A percentile compares a stretch with the other conserved stretches of the same genome.
Conservation (phyloP, 2,329 filamentous ascomycete species). For the Aureobasidium sp. region DNA sequence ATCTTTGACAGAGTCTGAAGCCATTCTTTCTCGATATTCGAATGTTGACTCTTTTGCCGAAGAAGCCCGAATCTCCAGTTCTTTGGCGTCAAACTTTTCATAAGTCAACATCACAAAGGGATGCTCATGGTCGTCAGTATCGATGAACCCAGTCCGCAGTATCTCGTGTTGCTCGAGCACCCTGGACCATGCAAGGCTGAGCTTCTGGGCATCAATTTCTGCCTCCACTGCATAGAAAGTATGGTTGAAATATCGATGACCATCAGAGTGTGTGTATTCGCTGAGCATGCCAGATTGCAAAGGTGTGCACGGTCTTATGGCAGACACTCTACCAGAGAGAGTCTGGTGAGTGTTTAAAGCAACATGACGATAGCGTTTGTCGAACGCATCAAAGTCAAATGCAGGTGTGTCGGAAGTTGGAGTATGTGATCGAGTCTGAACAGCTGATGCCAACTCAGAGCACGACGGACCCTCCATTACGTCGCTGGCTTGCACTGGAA, state of each 20-base stretch:
- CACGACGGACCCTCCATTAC: conserved; percentile 54
- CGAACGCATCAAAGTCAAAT: conserved; percentile 48
- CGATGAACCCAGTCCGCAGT: conserved; percentile 66
- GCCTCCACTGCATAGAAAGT: conserved; percentile 48
- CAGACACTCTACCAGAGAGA: conserved; percentile 39
- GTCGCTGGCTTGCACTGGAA: conserved; percentile 59
- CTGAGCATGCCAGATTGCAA: conserved; percentile 74
- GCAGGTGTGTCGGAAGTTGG: neutral
- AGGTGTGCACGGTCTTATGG: conserved; percentile 68
- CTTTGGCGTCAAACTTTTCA: conserved; percentile 23
- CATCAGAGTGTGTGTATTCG: conserved; percentile 61
- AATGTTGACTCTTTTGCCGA: neutral
- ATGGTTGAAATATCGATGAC: conserved; percentile 68
- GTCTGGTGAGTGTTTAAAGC: conserved; percentile 31
- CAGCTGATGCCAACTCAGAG: conserved; percentile 26
- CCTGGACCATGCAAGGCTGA: conserved; percentile 54
- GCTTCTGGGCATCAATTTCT: conserved; percentile 29
- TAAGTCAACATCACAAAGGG: conserved; percentile 73
- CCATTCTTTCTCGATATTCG: neutral
- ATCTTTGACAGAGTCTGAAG: conserved; percentile 30
- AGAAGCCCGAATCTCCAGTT: conserved; percentile 36
- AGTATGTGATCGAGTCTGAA: conserved; percentile 17
- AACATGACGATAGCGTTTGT: conserved; percentile 33
- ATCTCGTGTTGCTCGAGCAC: conserved; percentile 57
- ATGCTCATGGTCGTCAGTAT: conserved; percentile 51